Evolutionary conservation across 2,329 filamentous ascomycete species (phyloP), one percentile per base, ranked within the genome.

Genomic region (Aspergillus hortae): DNA sequence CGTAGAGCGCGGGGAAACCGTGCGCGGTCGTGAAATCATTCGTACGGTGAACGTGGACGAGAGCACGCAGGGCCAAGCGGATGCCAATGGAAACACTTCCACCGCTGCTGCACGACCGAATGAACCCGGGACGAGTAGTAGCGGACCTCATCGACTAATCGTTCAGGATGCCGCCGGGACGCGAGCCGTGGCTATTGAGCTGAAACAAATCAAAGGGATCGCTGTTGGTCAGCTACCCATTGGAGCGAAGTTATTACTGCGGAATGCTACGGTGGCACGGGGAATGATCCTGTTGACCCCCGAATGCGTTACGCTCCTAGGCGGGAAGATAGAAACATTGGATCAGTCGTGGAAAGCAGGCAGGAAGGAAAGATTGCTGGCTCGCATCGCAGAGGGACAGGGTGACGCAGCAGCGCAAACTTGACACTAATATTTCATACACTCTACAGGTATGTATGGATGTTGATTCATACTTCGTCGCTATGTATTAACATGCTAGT

Each of bases 261-360:
- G 77, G 58, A 78, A 84, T 56, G 79, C 82, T 4, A 78, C 80
- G 3, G 77, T 84, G 5, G 83, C 95, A 4, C 80, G 92, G 51
- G 94, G 91, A 0, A 81, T 88, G 46, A 64, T 95, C n/a, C 73
- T 97, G 70, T 75, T 99, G 17, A 86, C 90, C 56, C 85, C 89
- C 1, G 75, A 74, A 2, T 84, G 71, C 51, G 86, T 84, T 49
- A 79, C 82, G n/a, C 66, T 95, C 2, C 71, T 96, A n/a, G 94
- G 94, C 2, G 94, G 94, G 0, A 95, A 89, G 73, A 81, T 97
- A 42, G 91, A 96, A 49, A 77, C 76, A 0, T 83, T 91, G 78
- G 89, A 97, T 65, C 86, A 83, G 65, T 78, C 78, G 6, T 97
- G 92, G 92, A 78, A 79, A 44, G 83, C 85, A 12, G 84, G 83